phyloP scores from a whole-genome alignment of 371 early-diverging fungal genomes.

The Mortierella sp. region DNA sequence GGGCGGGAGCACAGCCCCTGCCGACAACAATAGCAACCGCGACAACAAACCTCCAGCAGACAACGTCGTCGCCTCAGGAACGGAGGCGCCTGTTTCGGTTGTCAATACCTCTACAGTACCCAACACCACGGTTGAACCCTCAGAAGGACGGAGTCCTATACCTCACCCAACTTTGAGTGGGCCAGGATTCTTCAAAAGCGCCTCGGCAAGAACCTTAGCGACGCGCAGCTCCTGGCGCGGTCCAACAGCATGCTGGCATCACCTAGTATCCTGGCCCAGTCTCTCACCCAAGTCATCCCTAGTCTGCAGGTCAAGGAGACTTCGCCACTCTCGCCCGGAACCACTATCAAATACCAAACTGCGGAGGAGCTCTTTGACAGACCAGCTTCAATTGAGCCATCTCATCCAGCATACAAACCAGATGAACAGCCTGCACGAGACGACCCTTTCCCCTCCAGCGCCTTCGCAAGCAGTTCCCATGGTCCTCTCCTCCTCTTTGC shows the following conservation, averaged over 20 bases:
- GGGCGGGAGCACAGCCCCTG: slow-evolving; percentile 8
- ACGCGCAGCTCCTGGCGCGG: slow-evolving; percentile 48
- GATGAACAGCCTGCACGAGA: slow-evolving; percentile 32
- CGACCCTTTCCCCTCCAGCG: slow-evolving; percentile 44
- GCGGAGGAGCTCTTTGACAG: slow-evolving; percentile 57
- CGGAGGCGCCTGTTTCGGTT: slow-evolving; percentile 10
- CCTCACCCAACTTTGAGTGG: slow-evolving; percentile 55
- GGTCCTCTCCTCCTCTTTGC: slow-evolving; percentile 49
- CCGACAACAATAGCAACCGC: background rate
- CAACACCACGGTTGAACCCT: background rate
- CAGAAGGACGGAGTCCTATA: slow-evolving; percentile 28
- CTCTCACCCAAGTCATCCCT: slow-evolving; percentile 51
- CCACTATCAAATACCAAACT: slow-evolving; percentile 38
- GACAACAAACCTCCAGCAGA: background rate
- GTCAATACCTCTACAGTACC: background rate
- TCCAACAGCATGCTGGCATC: slow-evolving; percentile 59
- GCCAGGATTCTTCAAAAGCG: slow-evolving; percentile 48
- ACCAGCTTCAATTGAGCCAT: slow-evolving; percentile 46
- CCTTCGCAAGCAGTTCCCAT: slow-evolving; percentile 24
- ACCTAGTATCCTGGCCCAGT: slow-evolving; percentile 54
- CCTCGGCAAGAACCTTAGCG: slow-evolving; percentile 47
- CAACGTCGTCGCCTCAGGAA: background rate
- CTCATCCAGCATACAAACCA: slow-evolving; percentile 13
- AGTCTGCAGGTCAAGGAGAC: slow-evolving; percentile 52
- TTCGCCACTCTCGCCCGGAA: slow-evolving; percentile 28